Conservation (phyloP, 78 protist species). For the Dictyostelium intermedium region DNA sequence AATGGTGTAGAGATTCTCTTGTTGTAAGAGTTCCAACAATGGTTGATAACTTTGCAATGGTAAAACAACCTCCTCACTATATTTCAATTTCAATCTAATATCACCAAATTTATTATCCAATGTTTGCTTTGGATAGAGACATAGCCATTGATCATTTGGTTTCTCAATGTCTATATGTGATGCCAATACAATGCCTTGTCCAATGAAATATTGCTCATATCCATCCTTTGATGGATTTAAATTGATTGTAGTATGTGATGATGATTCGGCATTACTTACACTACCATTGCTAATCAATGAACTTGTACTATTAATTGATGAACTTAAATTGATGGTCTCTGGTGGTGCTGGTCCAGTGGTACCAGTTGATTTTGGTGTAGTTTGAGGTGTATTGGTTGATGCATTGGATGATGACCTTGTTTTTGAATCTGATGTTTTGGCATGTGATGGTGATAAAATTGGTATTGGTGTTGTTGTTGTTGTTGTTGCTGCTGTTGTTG, state of each 20-base stretch:
- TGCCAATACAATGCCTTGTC: slow-evolving; percentile 32
- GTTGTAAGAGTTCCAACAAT: slow-evolving; percentile 20
- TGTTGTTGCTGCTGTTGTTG: neutral
- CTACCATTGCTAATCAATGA: neutral
- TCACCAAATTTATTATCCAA: slow-evolving; percentile 59
- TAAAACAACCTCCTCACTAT: slow-evolving; percentile 64
- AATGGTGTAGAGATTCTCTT: slow-evolving; percentile 5
- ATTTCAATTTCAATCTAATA: slow-evolving; percentile 60
- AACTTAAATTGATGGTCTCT: neutral
- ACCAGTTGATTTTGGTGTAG: neutral
- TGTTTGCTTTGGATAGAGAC: slow-evolving; percentile 53
- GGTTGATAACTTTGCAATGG: slow-evolving; percentile 46
- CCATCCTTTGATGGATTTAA: neutral
- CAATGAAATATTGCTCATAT: slow-evolving; percentile 29
- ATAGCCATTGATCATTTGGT: slow-evolving; percentile 46
- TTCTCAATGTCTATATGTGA: slow-evolving; percentile 54
- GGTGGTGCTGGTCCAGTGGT: neutral
- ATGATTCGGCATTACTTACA: neutral
- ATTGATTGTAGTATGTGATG: neutral
- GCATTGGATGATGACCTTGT: slow-evolving; percentile 36
- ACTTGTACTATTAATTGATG: neutral
- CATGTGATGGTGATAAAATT: neutral
- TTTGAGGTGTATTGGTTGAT: neutral
- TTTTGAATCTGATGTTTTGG: slow-evolving; percentile 38
- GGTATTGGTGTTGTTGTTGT: neutral